Evolutionary conservation across 805 yeast genomes (phyloP), one percentile per base, ranked within the genome.

Genomic region (Vanderwaltozyma tropicalis): DNA sequence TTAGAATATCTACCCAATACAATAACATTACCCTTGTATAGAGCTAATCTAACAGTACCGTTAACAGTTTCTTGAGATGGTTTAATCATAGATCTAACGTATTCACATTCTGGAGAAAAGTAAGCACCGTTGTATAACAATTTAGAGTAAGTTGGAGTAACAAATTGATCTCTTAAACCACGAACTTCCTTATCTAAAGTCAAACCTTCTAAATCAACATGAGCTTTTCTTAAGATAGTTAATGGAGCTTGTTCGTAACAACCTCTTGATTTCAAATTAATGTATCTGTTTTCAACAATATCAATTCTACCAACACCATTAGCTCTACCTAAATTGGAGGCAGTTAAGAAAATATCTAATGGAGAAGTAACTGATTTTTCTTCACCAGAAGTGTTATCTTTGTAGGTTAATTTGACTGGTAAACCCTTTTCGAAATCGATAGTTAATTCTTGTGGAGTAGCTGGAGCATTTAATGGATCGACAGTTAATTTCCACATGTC

Each of bases 171-270:
- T 74, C 98, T 86, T 63, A 92, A 71, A 44, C 92, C 87, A 65
- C 98, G 81, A 47, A 92, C 97, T 69, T 92, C 98, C 67, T 96
- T 82, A 68, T 92, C 98, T 56, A 92, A 69, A 30, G 95, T 89
- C 55, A 92, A 78, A 55, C 98, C 98, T 71, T 92, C 98, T 54
- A 92, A 71, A 64, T 92, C 98, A 62, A 92, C 77, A 66, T 92
- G 98, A 34, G 97, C 84, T 40, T 76, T 65, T 76, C 98, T 86
- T 67, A 92, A 79, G 45, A 92, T 63, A 44, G 98, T 89, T 56
- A 92, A 77, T 64, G 97, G 98, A 50, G 98, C 98, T 47, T 97
- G 94, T 70, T 92, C 98, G 71, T 92, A 92, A 73, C 98, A 92
- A 42, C 98, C 98, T 74, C 98, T 86, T 47, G 97, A 88, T 68